Evolutionary conservation across 495 filamentous ascomycete genomes (phyloP).

Genomic region (Hypoxylon crocopeplum): DNA sequence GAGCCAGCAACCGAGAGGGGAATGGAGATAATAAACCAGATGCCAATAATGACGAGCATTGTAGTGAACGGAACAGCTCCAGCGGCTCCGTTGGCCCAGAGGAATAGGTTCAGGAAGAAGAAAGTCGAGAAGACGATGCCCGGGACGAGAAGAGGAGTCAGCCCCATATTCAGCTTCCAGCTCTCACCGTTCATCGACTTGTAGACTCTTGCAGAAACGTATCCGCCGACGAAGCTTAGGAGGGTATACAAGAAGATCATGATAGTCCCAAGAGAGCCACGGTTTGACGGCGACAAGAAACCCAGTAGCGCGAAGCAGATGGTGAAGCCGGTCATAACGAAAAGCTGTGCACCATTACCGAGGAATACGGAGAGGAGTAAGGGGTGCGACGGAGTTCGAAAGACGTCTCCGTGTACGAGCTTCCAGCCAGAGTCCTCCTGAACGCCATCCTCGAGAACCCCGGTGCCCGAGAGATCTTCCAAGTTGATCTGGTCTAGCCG

Average conservation of each 20-base stretch:
- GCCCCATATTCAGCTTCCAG: conserved; percentile 91
- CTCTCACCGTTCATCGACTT: conserved; percentile 89
- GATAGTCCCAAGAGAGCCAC: conserved; percentile 88
- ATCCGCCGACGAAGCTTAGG: conserved; percentile 92
- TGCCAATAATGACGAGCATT: conserved; percentile 89
- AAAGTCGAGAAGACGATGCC: conserved; percentile 86
- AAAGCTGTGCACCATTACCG: conserved; percentile 93
- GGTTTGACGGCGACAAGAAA: conserved; percentile 93
- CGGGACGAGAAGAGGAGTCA: conserved; percentile 86
- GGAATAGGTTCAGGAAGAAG: conserved; percentile 94
- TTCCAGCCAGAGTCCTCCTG: conserved; percentile 99
- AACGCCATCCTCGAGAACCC: conserved; percentile 85
- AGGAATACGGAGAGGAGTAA: conserved; percentile 86
- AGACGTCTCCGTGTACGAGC: conserved; percentile 96
- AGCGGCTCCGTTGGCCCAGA: conserved; percentile 88
- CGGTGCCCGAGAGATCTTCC: conserved; percentile 80
- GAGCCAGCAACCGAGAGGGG: conserved; percentile 89
- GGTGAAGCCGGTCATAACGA: conserved; percentile 95
- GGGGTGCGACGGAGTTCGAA: conserved; percentile 82
- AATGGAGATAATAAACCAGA: conserved; percentile 97
- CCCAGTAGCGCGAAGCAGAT: conserved; percentile 93
- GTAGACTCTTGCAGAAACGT: conserved; percentile 86
- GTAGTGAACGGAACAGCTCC: conserved; percentile 96
- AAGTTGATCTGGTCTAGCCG: conserved; percentile 84
- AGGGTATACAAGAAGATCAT: conserved; percentile 92